Evolutionary conservation across 164 flowering plant species (phyloP).

Genomic region (Vitis vinifera): DNA sequence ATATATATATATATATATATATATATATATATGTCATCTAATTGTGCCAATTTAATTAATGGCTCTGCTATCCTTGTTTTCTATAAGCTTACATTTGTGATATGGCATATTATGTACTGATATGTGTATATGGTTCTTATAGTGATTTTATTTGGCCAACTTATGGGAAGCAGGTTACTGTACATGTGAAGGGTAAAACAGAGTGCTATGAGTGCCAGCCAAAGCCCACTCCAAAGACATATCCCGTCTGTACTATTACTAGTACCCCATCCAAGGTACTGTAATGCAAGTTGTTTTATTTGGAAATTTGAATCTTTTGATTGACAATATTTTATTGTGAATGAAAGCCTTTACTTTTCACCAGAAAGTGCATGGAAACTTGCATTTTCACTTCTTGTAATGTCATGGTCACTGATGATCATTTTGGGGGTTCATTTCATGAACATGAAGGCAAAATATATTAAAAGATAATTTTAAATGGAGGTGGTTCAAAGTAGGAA

Average conservation of each 20-base stretch:
- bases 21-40: not conserved
- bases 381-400: not conserved
- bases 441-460: not conserved
- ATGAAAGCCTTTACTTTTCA: conserved; percentile 4
- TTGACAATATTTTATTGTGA: not conserved
- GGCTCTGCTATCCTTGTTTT: not conserved
- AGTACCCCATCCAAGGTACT: conserved; percentile 97
- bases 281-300: not conserved
- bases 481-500: not conserved
- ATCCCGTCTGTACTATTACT: conserved; percentile 98
- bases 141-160: not conserved
- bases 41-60: not conserved
- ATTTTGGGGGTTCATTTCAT: not conserved
- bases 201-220: conserved; percentile 98
- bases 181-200: conserved; percentile 89
- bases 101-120: not conserved
- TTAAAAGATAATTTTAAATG: not conserved
- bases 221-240: conserved; percentile 91
- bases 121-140: conserved; percentile 1
- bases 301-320: not conserved
- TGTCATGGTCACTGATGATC: not conserved
- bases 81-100: not conserved
- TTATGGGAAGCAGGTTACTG: conserved; percentile 66
- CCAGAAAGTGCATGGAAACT: not conserved
- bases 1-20: too few relatives aligned